Conservation (phyloP, 148 eudicot genomes). For the Mesembryanthemum crystallinum region DNA sequence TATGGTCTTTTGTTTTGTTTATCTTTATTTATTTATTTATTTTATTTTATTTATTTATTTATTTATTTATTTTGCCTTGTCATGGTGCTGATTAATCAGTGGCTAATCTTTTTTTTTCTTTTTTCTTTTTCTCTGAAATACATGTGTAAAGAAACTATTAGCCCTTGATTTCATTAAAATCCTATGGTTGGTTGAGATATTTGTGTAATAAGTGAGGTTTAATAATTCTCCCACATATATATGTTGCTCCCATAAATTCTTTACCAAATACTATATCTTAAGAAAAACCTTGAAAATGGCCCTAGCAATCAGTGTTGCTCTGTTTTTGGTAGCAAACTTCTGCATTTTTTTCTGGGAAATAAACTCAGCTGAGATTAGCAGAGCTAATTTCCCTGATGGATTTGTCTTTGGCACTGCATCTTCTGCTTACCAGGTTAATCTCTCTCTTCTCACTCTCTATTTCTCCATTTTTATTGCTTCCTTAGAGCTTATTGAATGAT, state of each 20-base stretch:
- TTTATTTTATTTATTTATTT: no score
- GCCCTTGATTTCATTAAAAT: no score
- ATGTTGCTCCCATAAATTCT: background rate
- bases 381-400: constrained; percentile 66
- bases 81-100: no score
- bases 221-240: background rate
- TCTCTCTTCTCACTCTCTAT: background rate
- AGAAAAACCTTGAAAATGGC: background rate
- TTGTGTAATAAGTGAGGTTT: no score
- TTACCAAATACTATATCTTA: background rate
- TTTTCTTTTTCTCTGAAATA: no score
- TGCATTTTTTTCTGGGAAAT: background rate
- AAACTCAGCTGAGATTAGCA: constrained; percentile 27
- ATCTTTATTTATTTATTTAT: no score
- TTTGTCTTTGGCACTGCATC: constrained; percentile 93
- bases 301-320: constrained; percentile 2
- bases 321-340: constrained; percentile 14
- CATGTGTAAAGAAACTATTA: no score
- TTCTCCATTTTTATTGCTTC: background rate
- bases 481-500: background rate
- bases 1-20: no score
- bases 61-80: no score
- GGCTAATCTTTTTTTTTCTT: no score
- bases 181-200: no score
- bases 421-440: constrained; percentile 81